A percentile compares a stretch with the other conserved stretches of the same genome.
These are phyloP conservation scores for Mycena amicta DNA, from an alignment of 768 basidiomycete species.

Conservation along the genomic window DNA sequence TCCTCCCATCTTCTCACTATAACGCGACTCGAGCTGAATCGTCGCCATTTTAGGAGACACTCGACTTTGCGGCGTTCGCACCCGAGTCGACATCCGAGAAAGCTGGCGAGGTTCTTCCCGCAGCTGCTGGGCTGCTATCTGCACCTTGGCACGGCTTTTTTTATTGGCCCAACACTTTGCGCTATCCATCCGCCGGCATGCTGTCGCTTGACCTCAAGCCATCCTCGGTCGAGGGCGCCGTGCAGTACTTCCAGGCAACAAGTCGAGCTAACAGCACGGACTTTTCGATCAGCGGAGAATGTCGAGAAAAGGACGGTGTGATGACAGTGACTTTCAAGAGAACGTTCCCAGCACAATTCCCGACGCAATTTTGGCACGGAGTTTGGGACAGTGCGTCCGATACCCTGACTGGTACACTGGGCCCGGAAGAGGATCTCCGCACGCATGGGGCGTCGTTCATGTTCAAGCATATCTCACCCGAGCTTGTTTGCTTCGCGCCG, in stretches of 20 bases:
- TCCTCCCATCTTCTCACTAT: background rate
- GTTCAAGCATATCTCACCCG: conserved; percentile 27
- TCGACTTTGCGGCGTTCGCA: conserved; percentile 16
- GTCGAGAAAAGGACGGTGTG: too few relatives aligned
- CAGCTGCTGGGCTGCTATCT: background rate
- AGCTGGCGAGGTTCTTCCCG: too few relatives aligned
- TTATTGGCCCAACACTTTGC: background rate
- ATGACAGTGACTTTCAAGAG: conserved; percentile 13
- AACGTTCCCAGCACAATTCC: conserved; percentile 6
- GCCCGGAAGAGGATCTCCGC: background rate
- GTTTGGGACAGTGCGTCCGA: conserved; percentile 6
- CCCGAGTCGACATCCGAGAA: background rate
- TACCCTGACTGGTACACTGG: conserved; percentile 7
- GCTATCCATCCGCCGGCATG: conserved; percentile 10
- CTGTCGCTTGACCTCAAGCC: conserved; percentile 8
- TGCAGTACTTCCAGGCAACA: conserved; percentile 11
- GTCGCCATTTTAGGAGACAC: too few relatives aligned
- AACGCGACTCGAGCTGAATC: background rate
- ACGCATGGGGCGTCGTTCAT: conserved; percentile 18
- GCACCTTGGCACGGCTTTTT: conserved; percentile 13
- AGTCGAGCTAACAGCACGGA: conserved; percentile 6
- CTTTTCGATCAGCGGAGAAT: conserved; percentile 12
- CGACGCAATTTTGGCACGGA: conserved; percentile 8
- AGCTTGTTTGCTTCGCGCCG: conserved; percentile 27
- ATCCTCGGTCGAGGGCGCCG: background rate